phyloP scores from a whole-genome alignment of 495 filamentous ascomycete species.

The Penicillium tannophilum region DNA sequence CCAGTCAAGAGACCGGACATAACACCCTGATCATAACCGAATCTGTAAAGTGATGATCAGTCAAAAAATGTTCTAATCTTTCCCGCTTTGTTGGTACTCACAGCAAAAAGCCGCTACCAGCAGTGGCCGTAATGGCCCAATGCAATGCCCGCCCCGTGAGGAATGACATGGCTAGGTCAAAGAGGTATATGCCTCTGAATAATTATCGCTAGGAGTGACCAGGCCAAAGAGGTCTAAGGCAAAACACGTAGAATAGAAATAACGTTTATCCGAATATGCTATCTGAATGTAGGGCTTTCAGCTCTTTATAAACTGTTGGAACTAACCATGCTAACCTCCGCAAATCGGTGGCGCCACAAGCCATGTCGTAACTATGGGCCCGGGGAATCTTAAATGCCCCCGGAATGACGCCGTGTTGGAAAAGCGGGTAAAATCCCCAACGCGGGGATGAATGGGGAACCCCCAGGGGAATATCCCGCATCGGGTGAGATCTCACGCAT shows the following conservation, averaged over 20 bases:
- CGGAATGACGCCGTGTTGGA: slow-evolving; percentile 10
- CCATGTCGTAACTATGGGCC: slow-evolving; percentile 10
- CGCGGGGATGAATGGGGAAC: slow-evolving; percentile 16
- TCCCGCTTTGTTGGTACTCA: slow-evolving; percentile 15
- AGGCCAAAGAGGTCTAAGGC: background rate
- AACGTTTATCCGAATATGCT: background rate
- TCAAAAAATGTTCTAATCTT: too few relatives aligned
- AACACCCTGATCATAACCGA: slow-evolving; percentile 50
- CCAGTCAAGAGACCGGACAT: slow-evolving; percentile 42
- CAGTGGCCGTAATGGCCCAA: slow-evolving; percentile 42
- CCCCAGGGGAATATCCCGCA: background rate
- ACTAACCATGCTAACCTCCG: background rate
- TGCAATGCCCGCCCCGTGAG: slow-evolving; percentile 31
- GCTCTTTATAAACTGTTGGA: slow-evolving; percentile 14
- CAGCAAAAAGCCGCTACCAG: slow-evolving; percentile 44
- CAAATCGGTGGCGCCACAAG: slow-evolving; percentile 21
- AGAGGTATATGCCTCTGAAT: background rate
- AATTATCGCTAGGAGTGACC: background rate
- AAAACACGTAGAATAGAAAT: background rate
- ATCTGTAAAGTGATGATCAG: slow-evolving; percentile 18
- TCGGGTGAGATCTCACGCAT: background rate
- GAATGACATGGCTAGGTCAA: slow-evolving; percentile 23
- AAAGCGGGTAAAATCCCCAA: slow-evolving; percentile 9
- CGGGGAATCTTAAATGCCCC: slow-evolving; percentile 18
- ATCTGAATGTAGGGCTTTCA: slow-evolving; percentile 8